phyloP scores from a whole-genome alignment of 2,329 filamentous ascomycete genomes.

The Endoconidiophora polonica region DNA sequence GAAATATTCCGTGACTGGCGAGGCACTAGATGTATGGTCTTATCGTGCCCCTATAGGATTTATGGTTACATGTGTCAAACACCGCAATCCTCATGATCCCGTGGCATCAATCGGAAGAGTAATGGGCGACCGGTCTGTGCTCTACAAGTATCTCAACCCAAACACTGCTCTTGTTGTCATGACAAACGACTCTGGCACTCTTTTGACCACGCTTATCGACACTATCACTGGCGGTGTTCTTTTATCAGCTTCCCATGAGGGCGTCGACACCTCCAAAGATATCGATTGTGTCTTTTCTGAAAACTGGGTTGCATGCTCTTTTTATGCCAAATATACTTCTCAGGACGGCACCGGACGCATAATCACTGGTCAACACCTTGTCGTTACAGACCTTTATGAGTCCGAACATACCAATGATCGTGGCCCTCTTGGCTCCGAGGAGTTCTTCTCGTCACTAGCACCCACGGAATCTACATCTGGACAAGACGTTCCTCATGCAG shows the following conservation, averaged over 20 bases:
- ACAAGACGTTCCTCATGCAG: constrained; percentile 51
- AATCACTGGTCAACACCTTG: constrained; percentile 74
- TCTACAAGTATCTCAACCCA: constrained; percentile 93
- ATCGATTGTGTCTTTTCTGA: constrained; percentile 71
- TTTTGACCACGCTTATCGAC: constrained; percentile 68
- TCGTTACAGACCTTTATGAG: constrained; percentile 81
- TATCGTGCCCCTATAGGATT: constrained; percentile 52
- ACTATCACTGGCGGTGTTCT: constrained; percentile 71
- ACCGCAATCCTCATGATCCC: constrained; percentile 60
- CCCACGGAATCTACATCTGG: constrained; percentile 40
- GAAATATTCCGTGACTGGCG: constrained; percentile 29
- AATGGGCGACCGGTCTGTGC: constrained; percentile 75
- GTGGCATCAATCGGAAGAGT: constrained; percentile 92
- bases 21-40: constrained; percentile 44
- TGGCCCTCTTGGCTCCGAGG: constrained; percentile 51
- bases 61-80: constrained; percentile 49
- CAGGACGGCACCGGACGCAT: constrained; percentile 30
- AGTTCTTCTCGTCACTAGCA: constrained; percentile 63
- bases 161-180: constrained; percentile 67
- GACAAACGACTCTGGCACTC: constrained; percentile 37
- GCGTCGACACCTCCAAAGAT: constrained; percentile 56
- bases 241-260: constrained; percentile 50
- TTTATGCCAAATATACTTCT: constrained; percentile 46
- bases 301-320: constrained; percentile 89
- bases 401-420: constrained; percentile 70